Conservation (phyloP, 352 stramenopile species). For the Blastocystis sp. region DNA sequence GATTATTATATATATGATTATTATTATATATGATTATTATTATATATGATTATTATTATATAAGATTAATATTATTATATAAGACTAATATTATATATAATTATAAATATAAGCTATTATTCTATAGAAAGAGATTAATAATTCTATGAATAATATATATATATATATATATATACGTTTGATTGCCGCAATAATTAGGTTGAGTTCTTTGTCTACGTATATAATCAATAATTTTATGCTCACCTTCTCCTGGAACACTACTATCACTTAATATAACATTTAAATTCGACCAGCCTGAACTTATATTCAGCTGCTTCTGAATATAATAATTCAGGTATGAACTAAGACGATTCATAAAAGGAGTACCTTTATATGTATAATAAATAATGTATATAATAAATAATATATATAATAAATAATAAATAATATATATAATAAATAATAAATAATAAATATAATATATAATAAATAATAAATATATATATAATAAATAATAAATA, state of each 20-base stretch:
- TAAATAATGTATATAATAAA: not conserved
- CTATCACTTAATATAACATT: constrained; percentile 79
- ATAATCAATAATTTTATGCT: constrained; percentile 96
- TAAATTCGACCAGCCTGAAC: constrained; percentile 55
- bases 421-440: not conserved
- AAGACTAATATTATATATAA: not conserved
- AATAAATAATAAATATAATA: constrained; percentile 4
- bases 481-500: not conserved
- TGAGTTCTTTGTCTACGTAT: constrained; percentile 70
- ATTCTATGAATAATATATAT: not conserved
- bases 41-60: not conserved
- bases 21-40: too few relatives aligned
- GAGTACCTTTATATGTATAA: constrained; percentile 47
- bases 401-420: constrained; percentile 30
- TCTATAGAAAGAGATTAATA: constrained; percentile 52
- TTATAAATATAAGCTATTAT: not conserved
- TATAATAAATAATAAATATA: constrained; percentile 16
- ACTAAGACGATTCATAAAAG: constrained; percentile 66
- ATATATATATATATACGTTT: constrained; percentile 42
- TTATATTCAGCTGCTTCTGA: constrained; percentile 59
- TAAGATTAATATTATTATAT: not conserved
- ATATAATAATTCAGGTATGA: constrained; percentile 66
- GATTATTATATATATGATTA: too few relatives aligned
- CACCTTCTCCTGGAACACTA: constrained; percentile 75
- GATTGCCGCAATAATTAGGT: constrained; percentile 52